Conservation (phyloP, 2,329 filamentous ascomycete species). For the Alternaria rosae region DNA sequence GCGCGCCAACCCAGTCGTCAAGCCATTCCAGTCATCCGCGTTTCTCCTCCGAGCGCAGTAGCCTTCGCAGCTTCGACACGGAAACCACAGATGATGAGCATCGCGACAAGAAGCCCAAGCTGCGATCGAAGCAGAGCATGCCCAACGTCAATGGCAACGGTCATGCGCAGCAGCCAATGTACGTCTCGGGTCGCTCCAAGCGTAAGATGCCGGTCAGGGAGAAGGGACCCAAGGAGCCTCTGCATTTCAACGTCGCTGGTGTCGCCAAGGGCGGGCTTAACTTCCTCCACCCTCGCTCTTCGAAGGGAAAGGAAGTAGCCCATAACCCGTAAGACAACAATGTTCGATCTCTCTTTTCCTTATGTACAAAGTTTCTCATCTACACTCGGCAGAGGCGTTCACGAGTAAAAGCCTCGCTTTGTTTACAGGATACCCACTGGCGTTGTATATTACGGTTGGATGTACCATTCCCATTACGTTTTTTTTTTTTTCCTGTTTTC, state of each 20-base stretch:
- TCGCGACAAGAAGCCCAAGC: conserved; percentile 52
- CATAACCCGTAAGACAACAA: conserved; percentile 19
- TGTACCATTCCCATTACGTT: background rate
- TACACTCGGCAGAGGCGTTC: conserved; percentile 23
- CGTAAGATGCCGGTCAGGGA: conserved; percentile 51
- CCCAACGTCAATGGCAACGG: conserved; percentile 36
- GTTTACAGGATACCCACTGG: conserved; percentile 35
- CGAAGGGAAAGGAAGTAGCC: conserved; percentile 47
- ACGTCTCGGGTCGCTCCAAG: conserved; percentile 52
- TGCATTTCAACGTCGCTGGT: conserved; percentile 50
- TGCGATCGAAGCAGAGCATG: conserved; percentile 47
- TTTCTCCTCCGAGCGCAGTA: conserved; percentile 47
- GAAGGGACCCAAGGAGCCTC: conserved; percentile 49
- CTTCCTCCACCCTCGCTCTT: conserved; percentile 43
- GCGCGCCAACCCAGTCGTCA: conserved; percentile 21
- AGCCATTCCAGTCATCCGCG: conserved; percentile 29
- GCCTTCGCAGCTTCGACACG: conserved; percentile 47
- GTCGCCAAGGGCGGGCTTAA: conserved; percentile 46
- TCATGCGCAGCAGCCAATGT: conserved; percentile 42
- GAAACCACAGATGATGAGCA: conserved; percentile 50
- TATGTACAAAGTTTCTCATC: conserved; percentile 1
- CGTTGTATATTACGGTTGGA: conserved; percentile 23
- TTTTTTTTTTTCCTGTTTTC: background rate
- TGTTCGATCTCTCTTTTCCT: background rate
- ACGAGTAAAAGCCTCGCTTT: conserved; percentile 29